Evolutionary conservation across 306 rosid genomes (phyloP).

Genomic region (Prunus mira): DNA sequence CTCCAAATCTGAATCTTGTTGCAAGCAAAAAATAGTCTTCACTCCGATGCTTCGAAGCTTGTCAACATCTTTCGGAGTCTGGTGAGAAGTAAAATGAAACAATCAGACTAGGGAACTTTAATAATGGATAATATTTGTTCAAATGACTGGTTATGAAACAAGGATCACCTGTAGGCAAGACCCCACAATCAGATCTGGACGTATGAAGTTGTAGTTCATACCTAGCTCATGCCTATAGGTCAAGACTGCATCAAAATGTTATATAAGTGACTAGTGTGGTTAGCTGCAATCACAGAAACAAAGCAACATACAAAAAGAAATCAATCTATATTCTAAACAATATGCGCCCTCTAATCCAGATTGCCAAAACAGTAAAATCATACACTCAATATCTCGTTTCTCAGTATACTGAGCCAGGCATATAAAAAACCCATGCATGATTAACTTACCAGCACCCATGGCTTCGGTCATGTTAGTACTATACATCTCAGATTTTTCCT

Average conservation of each 20-base stretch:
- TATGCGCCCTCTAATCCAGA: not conserved
- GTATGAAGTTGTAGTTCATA: slow-evolving; percentile 84
- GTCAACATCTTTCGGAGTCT: slow-evolving; percentile 90
- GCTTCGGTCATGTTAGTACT: slow-evolving; percentile 85
- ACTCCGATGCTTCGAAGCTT: slow-evolving; percentile 85
- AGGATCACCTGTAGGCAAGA: slow-evolving; percentile 87
- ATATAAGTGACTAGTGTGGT: slow-evolving; percentile 18
- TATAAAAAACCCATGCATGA: not conserved
- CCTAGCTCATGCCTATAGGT: slow-evolving; percentile 95
- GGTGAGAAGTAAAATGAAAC: slow-evolving; percentile 17
- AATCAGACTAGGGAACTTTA: slow-evolving; percentile 23
- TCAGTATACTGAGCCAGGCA: not conserved
- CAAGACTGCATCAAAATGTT: slow-evolving; percentile 56
- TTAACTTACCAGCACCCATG: slow-evolving; percentile 93
- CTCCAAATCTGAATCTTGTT: slow-evolving; percentile 86
- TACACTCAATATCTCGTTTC: not conserved
- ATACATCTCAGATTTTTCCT: slow-evolving; percentile 72
- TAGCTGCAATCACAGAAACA: slow-evolving; percentile 6
- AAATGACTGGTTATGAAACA: slow-evolving; percentile 11
- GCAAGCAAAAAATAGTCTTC: slow-evolving; percentile 92
- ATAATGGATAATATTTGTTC: not conserved
- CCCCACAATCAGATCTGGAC: slow-evolving; percentile 90
- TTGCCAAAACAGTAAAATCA: not conserved
- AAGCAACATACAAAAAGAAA: not conserved
- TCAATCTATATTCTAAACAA: not conserved